A percentile compares a stretch with the other conserved stretches of the same genome.
Conservation (phyloP, 352 stramenopile species). For the Phytophthora pluvialis region DNA sequence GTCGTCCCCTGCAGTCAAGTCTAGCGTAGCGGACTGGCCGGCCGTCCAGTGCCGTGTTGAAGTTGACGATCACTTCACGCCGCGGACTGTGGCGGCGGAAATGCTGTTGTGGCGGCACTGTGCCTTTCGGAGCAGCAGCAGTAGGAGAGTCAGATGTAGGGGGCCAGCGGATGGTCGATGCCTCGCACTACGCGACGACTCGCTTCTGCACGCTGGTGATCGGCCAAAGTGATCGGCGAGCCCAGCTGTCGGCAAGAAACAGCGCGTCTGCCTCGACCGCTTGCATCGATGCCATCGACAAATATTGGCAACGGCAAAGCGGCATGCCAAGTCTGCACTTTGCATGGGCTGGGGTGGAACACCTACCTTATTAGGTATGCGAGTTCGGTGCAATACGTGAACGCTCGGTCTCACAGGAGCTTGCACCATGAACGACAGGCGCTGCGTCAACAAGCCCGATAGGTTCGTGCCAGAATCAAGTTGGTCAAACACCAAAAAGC, state of each 20-base stretch:
- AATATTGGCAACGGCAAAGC: slow-evolving; percentile 4
- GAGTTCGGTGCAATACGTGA: slow-evolving; percentile 13
- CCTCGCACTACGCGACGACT: slow-evolving; percentile 33
- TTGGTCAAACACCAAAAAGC: slow-evolving; percentile 11
- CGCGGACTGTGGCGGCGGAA: slow-evolving; percentile 22
- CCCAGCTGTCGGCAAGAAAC: slow-evolving; percentile 34
- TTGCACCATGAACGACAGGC: slow-evolving; percentile 19
- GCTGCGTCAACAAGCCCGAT: slow-evolving; percentile 19
- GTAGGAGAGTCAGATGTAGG: slow-evolving; percentile 40
- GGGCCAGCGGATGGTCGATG: slow-evolving; percentile 20
- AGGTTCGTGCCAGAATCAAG: slow-evolving; percentile 22
- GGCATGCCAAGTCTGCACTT: background rate
- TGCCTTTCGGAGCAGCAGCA: slow-evolving; percentile 5
- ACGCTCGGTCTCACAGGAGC: background rate
- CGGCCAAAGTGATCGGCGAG: slow-evolving; percentile 23
- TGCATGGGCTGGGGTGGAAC: slow-evolving; percentile 22
- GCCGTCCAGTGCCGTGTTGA: slow-evolving; percentile 10
- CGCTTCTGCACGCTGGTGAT: slow-evolving; percentile 40
- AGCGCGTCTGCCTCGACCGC: slow-evolving; percentile 8
- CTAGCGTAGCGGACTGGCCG: slow-evolving; percentile 13
- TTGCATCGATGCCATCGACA: too few species aligned
- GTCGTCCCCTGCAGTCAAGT: slow-evolving; percentile 16
- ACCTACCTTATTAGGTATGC: too few species aligned
- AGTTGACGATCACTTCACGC: slow-evolving; percentile 15
- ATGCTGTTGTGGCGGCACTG: slow-evolving; percentile 25